A percentile compares a stretch with the other conserved stretches of the same genome.
These are phyloP conservation scores for Aspergillus caelatus DNA, from an alignment of 2,329 filamentous ascomycete genomes.

Conservation along the genomic window DNA sequence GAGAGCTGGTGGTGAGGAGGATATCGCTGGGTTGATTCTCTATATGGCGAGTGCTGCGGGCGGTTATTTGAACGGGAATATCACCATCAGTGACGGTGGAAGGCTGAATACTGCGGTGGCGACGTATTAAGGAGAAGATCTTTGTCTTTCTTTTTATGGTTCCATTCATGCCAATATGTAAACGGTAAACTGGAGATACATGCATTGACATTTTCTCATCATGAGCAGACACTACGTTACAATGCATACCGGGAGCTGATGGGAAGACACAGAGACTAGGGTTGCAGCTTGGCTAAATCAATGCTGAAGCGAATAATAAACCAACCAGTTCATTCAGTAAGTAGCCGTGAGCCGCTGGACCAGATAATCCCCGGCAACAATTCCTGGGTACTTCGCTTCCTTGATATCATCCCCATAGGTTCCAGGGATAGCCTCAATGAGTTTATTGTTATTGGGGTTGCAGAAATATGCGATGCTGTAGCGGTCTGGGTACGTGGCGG, in stretches of 20 bases:
- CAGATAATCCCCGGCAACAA: constrained; percentile 81
- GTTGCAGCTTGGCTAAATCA: not conserved
- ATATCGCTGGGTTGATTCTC: constrained; percentile 67
- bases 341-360: constrained; percentile 77
- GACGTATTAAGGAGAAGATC: constrained; percentile 47
- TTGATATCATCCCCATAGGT: constrained; percentile 65
- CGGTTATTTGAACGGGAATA: constrained; percentile 66
- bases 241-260: not conserved
- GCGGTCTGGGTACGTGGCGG: constrained; percentile 65
- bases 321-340: constrained; percentile 26
- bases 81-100: constrained; percentile 66
- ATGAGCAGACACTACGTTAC: not conserved
- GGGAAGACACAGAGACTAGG: not conserved
- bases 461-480: constrained; percentile 95
- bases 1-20: constrained; percentile 62
- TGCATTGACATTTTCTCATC: not conserved
- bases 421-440: constrained; percentile 79
- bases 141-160: not conserved
- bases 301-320: not conserved
- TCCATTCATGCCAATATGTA: not conserved
- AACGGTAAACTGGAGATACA: not conserved
- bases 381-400: constrained; percentile 70
- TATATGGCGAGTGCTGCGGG: constrained; percentile 68
- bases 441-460: constrained; percentile 76
- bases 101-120: constrained; percentile 60